Base-by-base conservation (phyloP, 1,139 yeast genomes). In the Geotrichum candidum region DNA sequence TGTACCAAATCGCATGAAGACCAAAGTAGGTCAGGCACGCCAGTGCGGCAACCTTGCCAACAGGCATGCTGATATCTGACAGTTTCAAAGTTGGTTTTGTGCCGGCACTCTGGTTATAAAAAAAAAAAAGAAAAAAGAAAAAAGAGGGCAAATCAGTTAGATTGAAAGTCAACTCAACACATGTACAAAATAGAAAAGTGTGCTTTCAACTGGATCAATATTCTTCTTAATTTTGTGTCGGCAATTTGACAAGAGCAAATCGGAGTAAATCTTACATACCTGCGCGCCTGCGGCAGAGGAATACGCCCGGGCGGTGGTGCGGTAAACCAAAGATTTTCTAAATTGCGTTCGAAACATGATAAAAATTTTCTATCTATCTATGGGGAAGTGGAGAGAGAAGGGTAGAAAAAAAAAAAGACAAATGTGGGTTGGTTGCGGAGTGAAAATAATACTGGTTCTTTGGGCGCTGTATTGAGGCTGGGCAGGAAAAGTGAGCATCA, bases 1-100 rank as follows among this genome's bases (percentile, higher is more conserved):
- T 57, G 60, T 62, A 62, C 65, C 63, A 60, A 11, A 55, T 18
- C 41, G 58, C 59, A 38, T 62, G 63, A 11, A 60, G n/a, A 3
- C 59, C 31, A 46, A 54, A 60, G 53, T 62, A 62, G 1, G 65
- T 57, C 29, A 62, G 48, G 13, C 58, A 48, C 1, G 63, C 65
- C 11, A 58, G 52, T 22, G 61, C 59, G 23, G 57, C 59, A 3
- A 62, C 65, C 41, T 54, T 60, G 22, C 61, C 58, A 1, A 58
- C 45, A n/a, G 63, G 63, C 27, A 59, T 35, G 27, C 45, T 41
- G 13, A 59, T 18, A 41, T 59, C 62, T 23, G 59, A 56, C 22
- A 48, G 18, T 18, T 18, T 53, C 25, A 58, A 35, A n/a, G 22
- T 10, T 5, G 48, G 48, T 18, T 41, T 41, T n/a, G 48, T 15